Evolutionary conservation across 1,139 yeast genomes (phyloP).

Genomic region (Blastobotrys ciferrii): DNA sequence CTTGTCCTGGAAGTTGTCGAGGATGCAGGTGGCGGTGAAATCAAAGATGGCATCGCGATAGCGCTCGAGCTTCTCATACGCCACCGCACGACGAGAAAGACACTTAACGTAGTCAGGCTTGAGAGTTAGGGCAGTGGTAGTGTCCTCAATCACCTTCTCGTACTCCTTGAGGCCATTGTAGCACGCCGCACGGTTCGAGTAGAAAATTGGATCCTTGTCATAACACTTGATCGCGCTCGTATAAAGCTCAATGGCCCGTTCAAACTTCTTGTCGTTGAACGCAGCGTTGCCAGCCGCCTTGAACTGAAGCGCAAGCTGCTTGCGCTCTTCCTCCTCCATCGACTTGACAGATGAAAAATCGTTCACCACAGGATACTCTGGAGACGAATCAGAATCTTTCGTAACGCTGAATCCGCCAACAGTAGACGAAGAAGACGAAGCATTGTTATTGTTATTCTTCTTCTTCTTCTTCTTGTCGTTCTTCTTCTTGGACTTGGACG

Average conservation of each 20-base stretch:
- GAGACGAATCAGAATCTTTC: slow-evolving; percentile 12
- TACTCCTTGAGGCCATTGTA: slow-evolving; percentile 76
- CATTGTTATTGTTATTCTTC: slow-evolving; percentile 12
- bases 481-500: slow-evolving; percentile 15
- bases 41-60: slow-evolving; percentile 89
- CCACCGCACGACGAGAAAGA: slow-evolving; percentile 64
- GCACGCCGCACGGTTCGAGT: slow-evolving; percentile 94
- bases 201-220: slow-evolving; percentile 80
- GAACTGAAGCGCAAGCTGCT: slow-evolving; percentile 69
- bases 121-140: slow-evolving; percentile 78
- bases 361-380: slow-evolving; percentile 17
- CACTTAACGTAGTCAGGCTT: slow-evolving; percentile 93
- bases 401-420: slow-evolving; percentile 14
- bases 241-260: slow-evolving; percentile 74
- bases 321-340: slow-evolving; percentile 47
- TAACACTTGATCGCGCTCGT: slow-evolving; percentile 66
- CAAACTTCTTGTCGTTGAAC: slow-evolving; percentile 68
- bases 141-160: slow-evolving; percentile 82
- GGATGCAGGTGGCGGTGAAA: slow-evolving; percentile 62
- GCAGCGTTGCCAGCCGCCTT: slow-evolving; percentile 87
- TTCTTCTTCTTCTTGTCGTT: slow-evolving; percentile 17
- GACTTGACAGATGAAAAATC: slow-evolving; percentile 12
- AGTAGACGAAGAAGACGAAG: not conserved
- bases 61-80: slow-evolving; percentile 76
- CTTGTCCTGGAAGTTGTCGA: slow-evolving; percentile 60